A percentile compares a stretch with the other conserved stretches of the same genome.
phyloP scores from a whole-genome alignment of 2,329 filamentous ascomycete genomes.

The Chrysoporthe cubensis region DNA sequence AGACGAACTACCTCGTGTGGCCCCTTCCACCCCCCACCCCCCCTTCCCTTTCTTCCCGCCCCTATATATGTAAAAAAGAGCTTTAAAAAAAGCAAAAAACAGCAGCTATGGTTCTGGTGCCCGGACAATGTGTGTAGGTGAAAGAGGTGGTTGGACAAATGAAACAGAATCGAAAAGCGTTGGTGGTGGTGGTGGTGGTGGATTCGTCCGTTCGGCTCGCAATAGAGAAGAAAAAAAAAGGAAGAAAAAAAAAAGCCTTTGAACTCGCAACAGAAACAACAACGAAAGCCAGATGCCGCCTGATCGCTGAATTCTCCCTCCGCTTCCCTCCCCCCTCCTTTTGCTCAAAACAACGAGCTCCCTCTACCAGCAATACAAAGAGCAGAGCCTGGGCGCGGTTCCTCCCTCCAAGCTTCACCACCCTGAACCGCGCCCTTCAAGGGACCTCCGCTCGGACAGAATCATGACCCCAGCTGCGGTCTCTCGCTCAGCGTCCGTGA shows the following conservation, averaged over 20 bases:
- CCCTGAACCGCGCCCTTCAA: neutral
- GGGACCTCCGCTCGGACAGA: neutral
- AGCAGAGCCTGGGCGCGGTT: slow-evolving; percentile 16
- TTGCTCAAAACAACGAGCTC: slow-evolving; percentile 20
- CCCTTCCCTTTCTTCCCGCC: slow-evolving; percentile 11
- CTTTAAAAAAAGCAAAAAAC: slow-evolving; percentile 20
- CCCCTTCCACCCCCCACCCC: slow-evolving; percentile 27
- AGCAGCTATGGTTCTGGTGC: slow-evolving; percentile 19
- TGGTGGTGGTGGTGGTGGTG: slow-evolving; percentile 4
- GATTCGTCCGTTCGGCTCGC: neutral
- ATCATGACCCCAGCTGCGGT: neutral
- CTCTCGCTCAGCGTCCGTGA: neutral
- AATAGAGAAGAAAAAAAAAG: slow-evolving; percentile 8
- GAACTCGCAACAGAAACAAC: slow-evolving; percentile 13
- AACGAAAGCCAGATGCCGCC: slow-evolving; percentile 25
- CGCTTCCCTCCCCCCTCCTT: slow-evolving; percentile 2
- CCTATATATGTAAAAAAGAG: slow-evolving; percentile 38
- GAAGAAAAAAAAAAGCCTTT: slow-evolving; percentile 18
- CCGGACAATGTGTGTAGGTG: slow-evolving; percentile 16
- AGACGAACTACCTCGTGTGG: slow-evolving; percentile 30
- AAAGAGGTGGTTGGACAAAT: slow-evolving; percentile 26
- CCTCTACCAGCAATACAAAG: slow-evolving; percentile 12
- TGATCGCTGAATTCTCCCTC: slow-evolving; percentile 12
- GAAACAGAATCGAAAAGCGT: slow-evolving; percentile 30
- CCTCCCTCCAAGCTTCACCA: neutral